Evolutionary conservation across 2,329 filamentous ascomycete genomes (phyloP).

Genomic region (Neocatenulostroma microsporum): DNA sequence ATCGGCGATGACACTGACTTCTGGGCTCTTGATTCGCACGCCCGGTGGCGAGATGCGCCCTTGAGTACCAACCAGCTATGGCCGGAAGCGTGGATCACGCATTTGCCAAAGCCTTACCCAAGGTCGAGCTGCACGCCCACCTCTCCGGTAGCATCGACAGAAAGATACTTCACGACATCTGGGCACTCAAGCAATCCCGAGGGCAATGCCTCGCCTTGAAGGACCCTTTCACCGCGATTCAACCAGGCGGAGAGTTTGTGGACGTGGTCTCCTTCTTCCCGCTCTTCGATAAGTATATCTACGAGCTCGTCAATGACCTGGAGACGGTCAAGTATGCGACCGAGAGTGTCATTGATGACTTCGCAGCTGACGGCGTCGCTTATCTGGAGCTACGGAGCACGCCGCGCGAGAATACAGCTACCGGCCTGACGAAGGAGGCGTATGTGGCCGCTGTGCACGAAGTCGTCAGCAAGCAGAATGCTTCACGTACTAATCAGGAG

Average conservation of each 20-base stretch:
- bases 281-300: constrained; percentile 72
- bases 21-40: no score
- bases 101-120: constrained; percentile 34
- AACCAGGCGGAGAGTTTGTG: constrained; percentile 43
- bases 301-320: constrained; percentile 60
- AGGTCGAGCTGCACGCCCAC: constrained; percentile 64
- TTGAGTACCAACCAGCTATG: no score
- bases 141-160: constrained; percentile 71
- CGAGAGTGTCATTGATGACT: constrained; percentile 56
- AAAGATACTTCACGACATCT: constrained; percentile 65
- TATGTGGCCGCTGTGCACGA: constrained; percentile 61
- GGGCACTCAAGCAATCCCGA: constrained; percentile 51
- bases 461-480: constrained; percentile 51
- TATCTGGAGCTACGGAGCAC: constrained; percentile 78
- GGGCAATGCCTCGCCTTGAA: constrained; percentile 49
- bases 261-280: constrained; percentile 58
- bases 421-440: constrained; percentile 49
- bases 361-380: constrained; percentile 61
- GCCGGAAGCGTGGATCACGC: no score
- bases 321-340: constrained; percentile 52
- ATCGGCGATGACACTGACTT: no score
- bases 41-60: no score
- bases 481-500: constrained; percentile 20
- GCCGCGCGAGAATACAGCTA: constrained; percentile 54
- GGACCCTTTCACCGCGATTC: constrained; percentile 63